Conservation (phyloP, 768 basidiomycete genomes). For the Amanita thiersii region DNA sequence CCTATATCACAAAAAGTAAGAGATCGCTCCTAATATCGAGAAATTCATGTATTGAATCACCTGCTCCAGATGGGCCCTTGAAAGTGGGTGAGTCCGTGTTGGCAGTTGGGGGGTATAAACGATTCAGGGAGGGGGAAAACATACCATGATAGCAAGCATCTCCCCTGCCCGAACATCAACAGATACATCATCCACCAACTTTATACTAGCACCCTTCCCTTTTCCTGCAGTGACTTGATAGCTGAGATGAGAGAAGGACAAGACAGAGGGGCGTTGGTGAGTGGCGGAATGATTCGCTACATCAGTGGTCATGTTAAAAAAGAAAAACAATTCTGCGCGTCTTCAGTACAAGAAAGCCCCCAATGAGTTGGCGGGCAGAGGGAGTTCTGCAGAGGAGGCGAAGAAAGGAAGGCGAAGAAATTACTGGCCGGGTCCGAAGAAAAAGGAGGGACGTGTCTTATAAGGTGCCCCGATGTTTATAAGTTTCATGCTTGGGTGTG, state of each 20-base stretch:
- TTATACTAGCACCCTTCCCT: conserved; percentile 17
- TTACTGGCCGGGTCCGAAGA: too few species aligned
- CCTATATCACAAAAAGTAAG: conserved; percentile 14
- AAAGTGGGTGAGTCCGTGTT: not conserved
- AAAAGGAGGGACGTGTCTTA: too few species aligned
- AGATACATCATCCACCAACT: conserved; percentile 31
- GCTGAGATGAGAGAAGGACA: conserved; percentile 25
- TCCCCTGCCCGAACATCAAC: conserved; percentile 30
- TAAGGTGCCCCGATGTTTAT: too few species aligned
- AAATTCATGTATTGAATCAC: conserved; percentile 15
- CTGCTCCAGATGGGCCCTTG: conserved; percentile 38
- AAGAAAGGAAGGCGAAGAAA: too few species aligned
- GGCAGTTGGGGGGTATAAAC: conserved; percentile 1
- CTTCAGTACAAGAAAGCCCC: too few species aligned
- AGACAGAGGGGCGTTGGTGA: too few species aligned
- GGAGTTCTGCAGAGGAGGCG: too few species aligned
- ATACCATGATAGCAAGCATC: conserved; percentile 34
- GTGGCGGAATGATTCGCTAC: too few species aligned
- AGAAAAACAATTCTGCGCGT: too few species aligned
- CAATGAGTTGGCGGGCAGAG: too few species aligned
- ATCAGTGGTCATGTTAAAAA: too few species aligned
- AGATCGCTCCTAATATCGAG: not conserved
- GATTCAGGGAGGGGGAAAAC: conserved; percentile 3
- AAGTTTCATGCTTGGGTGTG: too few species aligned
- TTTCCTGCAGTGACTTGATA: conserved; percentile 20